Percentiles rank a stretch among this genome's conserved stretches.
phyloP scores from a whole-genome alignment of 2,329 filamentous ascomycete genomes.

The Talaromyces amestolkiae region DNA sequence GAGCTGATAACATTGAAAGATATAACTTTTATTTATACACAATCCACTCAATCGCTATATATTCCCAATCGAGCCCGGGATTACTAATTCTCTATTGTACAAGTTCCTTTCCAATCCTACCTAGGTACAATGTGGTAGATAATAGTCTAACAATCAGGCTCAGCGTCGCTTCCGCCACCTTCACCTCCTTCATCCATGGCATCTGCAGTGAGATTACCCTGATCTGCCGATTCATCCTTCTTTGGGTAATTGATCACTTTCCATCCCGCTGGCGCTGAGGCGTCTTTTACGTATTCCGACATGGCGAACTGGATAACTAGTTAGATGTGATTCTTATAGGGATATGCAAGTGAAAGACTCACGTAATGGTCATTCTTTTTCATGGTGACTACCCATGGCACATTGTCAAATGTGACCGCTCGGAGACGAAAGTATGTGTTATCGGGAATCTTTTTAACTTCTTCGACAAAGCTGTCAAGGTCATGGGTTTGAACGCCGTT shows the following conservation, averaged over 20 bases:
- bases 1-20: not conserved
- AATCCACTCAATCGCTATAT: not conserved
- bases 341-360: conserved; percentile 23
- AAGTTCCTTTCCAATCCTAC: not conserved
- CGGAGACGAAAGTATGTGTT: conserved; percentile 98
- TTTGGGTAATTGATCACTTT: conserved; percentile 54
- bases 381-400: conserved; percentile 99
- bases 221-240: conserved; percentile 42
- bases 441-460: conserved; percentile 84
- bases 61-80: not conserved
- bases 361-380: conserved; percentile 99
- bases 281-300: conserved; percentile 62
- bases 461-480: conserved; percentile 73
- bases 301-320: conserved; percentile 55
- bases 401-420: conserved; percentile 97
- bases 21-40: not conserved
- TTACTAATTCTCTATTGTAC: conserved; percentile 6
- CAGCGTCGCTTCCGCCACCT: conserved; percentile 37
- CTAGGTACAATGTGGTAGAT: no score
- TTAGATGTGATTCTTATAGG: conserved; percentile 17
- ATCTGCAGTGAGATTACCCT: conserved; percentile 46
- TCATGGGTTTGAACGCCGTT: conserved; percentile 85
- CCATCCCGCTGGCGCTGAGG: conserved; percentile 54
- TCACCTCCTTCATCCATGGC: conserved; percentile 46
- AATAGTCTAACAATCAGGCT: conserved; percentile 31